Evolutionary conservation across 495 filamentous ascomycete species (phyloP).

Genomic region (Pseudotulostoma volvatum): DNA sequence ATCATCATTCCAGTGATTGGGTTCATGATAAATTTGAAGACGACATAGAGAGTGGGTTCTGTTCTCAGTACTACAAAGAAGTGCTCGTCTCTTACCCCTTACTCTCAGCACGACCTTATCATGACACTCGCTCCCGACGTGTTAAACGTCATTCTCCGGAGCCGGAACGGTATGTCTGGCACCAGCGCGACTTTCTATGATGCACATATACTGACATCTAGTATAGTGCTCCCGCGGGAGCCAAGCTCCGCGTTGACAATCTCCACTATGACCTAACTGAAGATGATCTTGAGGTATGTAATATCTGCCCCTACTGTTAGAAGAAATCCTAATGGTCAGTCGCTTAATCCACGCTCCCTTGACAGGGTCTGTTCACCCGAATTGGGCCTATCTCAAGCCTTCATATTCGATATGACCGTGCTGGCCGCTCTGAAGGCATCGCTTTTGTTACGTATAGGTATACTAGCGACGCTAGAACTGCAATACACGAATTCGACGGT

Average conservation of each 20-base stretch:
- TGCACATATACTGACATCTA: slow-evolving; percentile 5
- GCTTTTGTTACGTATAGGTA: slow-evolving; percentile 70
- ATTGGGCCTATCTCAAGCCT: slow-evolving; percentile 59
- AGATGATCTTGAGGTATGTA: slow-evolving; percentile 61
- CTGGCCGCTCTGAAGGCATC: slow-evolving; percentile 74
- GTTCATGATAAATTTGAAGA: slow-evolving; percentile 80
- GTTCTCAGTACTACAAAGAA: slow-evolving; percentile 1
- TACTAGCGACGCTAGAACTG: slow-evolving; percentile 49
- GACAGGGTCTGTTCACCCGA: slow-evolving; percentile 66
- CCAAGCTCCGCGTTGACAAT: slow-evolving; percentile 76
- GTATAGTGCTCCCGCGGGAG: slow-evolving; percentile 30
- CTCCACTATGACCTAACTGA: slow-evolving; percentile 87
- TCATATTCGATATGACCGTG: slow-evolving; percentile 70
- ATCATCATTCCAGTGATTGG: slow-evolving; percentile 50
- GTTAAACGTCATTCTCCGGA: slow-evolving; percentile 31
- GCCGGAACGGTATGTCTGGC: slow-evolving; percentile 34
- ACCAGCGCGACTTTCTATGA: too few relatives aligned
- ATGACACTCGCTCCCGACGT: slow-evolving; percentile 21
- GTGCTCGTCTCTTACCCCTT: slow-evolving; percentile 9
- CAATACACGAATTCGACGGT: slow-evolving; percentile 69
- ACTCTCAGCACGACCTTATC: slow-evolving; percentile 23
- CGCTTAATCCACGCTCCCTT: too few relatives aligned
- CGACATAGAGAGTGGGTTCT: slow-evolving; percentile 29
- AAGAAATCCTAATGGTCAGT: too few relatives aligned
- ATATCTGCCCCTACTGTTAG: not conserved